Conservation (phyloP, 768 basidiomycete species). For the Russula lepida region DNA sequence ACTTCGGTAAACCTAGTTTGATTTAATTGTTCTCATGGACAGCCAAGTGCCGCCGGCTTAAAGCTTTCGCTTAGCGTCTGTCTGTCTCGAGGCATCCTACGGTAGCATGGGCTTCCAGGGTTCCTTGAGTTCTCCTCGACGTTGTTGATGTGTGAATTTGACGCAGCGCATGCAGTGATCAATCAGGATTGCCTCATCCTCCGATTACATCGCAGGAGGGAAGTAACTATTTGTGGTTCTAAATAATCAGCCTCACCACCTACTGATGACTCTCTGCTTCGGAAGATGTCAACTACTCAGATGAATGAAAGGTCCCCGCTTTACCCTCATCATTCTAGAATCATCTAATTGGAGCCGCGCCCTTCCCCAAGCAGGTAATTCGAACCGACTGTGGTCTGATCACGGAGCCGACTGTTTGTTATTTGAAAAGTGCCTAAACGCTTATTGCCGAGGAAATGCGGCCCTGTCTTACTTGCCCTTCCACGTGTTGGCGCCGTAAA, state of each 20-base stretch:
- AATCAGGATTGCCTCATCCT: slow-evolving; percentile 10
- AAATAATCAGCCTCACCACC: slow-evolving; percentile 5
- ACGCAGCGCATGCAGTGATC: slow-evolving; percentile 1
- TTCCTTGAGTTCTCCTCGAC: slow-evolving; percentile 10
- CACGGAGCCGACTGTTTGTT: slow-evolving; percentile 10
- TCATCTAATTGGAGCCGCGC: background rate
- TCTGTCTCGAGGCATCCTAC: slow-evolving; percentile 7
- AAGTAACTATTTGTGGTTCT: slow-evolving; percentile 1
- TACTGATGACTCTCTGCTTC: slow-evolving; percentile 13
- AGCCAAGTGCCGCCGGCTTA: slow-evolving; percentile 15
- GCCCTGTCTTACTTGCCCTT: slow-evolving; percentile 1
- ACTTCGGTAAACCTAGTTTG: slow-evolving; percentile 18
- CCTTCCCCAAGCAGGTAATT: background rate
- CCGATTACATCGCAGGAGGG: slow-evolving; percentile 12
- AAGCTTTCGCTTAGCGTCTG: slow-evolving; percentile 13
- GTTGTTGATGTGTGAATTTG: background rate
- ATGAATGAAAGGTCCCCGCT: slow-evolving; percentile 8
- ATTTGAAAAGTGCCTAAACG: slow-evolving; percentile 19
- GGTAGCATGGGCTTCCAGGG: background rate
- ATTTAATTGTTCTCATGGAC: slow-evolving; percentile 6
- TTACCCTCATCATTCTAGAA: slow-evolving; percentile 7
- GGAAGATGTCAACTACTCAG: slow-evolving; percentile 17
- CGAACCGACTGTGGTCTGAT: slow-evolving; percentile 17
- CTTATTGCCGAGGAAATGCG: slow-evolving; percentile 15
- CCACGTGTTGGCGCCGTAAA: slow-evolving; percentile 6